phyloP scores from a whole-genome alignment of 495 filamentous ascomycete species.

The Aspergillus funiculosus region DNA sequence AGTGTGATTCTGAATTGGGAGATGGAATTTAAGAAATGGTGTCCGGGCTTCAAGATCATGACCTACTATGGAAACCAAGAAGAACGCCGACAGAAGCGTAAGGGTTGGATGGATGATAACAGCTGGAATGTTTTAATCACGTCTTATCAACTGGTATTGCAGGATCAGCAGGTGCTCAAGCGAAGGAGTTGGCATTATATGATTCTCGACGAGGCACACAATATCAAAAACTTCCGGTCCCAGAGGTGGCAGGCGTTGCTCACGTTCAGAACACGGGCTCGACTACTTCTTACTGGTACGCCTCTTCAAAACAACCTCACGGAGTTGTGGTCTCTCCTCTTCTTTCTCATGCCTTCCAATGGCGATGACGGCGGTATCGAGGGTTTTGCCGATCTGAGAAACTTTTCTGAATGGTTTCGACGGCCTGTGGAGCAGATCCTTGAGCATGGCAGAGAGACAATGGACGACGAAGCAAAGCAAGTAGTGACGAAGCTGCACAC shows the following conservation, averaged over 20 bases:
- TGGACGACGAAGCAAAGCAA: slow-evolving; percentile 85
- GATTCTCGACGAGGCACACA: slow-evolving; percentile 97
- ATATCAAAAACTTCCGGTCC: slow-evolving; percentile 99
- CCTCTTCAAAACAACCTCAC: slow-evolving; percentile 96
- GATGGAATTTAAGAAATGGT: slow-evolving; percentile 99
- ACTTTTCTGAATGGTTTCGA: slow-evolving; percentile 91
- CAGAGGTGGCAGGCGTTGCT: slow-evolving; percentile 93
- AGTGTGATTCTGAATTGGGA: slow-evolving; percentile 99
- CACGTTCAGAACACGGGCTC: slow-evolving; percentile 79
- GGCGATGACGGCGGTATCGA: slow-evolving; percentile 63
- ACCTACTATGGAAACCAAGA: slow-evolving; percentile 94
- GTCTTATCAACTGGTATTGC: slow-evolving; percentile 90
- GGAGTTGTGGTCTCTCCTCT: slow-evolving; percentile 93
- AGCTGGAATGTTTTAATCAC: slow-evolving; percentile 97
- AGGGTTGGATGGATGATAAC: slow-evolving; percentile 85
- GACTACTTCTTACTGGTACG: slow-evolving; percentile 89
- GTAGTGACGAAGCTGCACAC: slow-evolving; percentile 90
- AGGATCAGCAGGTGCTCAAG: slow-evolving; percentile 90
- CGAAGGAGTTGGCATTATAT: slow-evolving; percentile 95
- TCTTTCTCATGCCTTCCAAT: slow-evolving; percentile 90
- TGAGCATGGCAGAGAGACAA: slow-evolving; percentile 84
- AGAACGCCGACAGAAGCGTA: slow-evolving; percentile 82
- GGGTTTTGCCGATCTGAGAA: slow-evolving; percentile 81
- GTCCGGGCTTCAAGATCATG: slow-evolving; percentile 95
- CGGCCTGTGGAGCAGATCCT: slow-evolving; percentile 91